Evolutionary conservation across 1,284 basidiomycete species (phyloP), one percentile per base, ranked within the genome.

Genomic region (Ustilago nuda): DNA sequence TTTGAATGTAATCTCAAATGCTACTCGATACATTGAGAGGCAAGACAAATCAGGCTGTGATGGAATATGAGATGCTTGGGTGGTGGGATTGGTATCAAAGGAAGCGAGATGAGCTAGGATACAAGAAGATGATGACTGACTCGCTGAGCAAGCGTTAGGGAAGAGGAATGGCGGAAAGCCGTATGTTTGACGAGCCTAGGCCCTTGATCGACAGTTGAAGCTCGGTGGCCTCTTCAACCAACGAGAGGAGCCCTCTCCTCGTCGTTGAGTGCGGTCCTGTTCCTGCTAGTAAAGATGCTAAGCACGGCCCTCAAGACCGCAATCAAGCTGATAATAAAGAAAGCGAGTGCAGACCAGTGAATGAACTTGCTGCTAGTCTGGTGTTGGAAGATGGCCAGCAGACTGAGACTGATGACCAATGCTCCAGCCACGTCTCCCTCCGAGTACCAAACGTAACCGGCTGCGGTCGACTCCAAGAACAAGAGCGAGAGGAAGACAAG

Each of bases 351-450:
- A 39, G 90, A 89, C 94, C 94, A 97, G 88, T 94, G 94, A 76
- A 96, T 90, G 87, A 97, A 96, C 41, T 64, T 64, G 59, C 70
- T 73, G 41, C 56, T 59, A n/a, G 84, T 86, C 85, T 89, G 89
- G 82, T 89, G 84, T 77, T 82, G 70, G 70, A 72, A 79, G 67
- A 84, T 82, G 67, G 82, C 80, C 17, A 82, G 91, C 79, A 92
- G 89, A 32, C 90, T 91, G 84, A 94, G 93, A 86, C 94, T 92
- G 59, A 92, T 93, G 87, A 92, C 94, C 33, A 93, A 89, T 48
- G 93, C 92, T 2, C 93, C 94, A 8, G 94, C 93, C 50, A 97
- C 90, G 82, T 98, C 95, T 73, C 95, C 95, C 86, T 97, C 94
- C 2, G 90, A 88, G 15, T 92, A 91, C 52, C 93, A 93, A 2